A percentile compares a stretch with the other conserved stretches of the same genome.
phyloP scores from a whole-genome alignment of 2,329 filamentous ascomycete species.

The Seiridium unicorne region DNA sequence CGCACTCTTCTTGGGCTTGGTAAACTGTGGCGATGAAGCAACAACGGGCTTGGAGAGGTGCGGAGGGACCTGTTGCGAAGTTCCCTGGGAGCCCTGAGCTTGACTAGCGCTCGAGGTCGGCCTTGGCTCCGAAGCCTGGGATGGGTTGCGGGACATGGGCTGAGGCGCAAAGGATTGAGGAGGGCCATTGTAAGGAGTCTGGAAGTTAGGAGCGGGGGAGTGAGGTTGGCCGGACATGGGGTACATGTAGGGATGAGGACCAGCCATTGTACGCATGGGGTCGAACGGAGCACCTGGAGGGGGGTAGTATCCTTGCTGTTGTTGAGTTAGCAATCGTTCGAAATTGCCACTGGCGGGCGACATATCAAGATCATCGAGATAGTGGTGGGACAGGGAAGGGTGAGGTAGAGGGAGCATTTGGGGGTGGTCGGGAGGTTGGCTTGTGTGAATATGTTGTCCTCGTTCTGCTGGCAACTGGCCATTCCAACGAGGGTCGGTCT shows the following conservation, averaged over 20 bases:
- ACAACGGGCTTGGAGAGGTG: constrained; percentile 44
- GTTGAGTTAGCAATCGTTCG: constrained; percentile 72
- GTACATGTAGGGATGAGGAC: constrained; percentile 30
- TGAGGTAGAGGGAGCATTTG: not conserved
- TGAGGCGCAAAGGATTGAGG: constrained; percentile 43
- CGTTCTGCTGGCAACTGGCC: constrained; percentile 11
- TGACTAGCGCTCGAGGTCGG: constrained; percentile 66
- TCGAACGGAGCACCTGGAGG: constrained; percentile 38
- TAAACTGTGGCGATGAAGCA: constrained; percentile 42
- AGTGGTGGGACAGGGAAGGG: not conserved
- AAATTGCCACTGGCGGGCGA: constrained; percentile 69
- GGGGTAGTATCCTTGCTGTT: constrained; percentile 54
- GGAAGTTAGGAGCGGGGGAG: constrained; percentile 45
- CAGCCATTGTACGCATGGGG: constrained; percentile 31
- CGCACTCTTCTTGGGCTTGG: constrained; percentile 63
- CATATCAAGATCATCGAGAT: constrained; percentile 44
- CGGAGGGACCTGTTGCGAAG: constrained; percentile 62
- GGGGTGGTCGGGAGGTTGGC: not conserved
- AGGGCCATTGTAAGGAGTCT: constrained; percentile 43
- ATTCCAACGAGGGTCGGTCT: not conserved
- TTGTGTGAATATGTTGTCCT: constrained; percentile 6
- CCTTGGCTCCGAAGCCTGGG: constrained; percentile 66
- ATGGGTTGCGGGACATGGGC: constrained; percentile 82
- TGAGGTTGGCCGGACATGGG: constrained; percentile 33
- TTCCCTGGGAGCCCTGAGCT: constrained; percentile 57